Conservation (phyloP, 2,329 filamentous ascomycete species). For the Catunica adiposa region DNA sequence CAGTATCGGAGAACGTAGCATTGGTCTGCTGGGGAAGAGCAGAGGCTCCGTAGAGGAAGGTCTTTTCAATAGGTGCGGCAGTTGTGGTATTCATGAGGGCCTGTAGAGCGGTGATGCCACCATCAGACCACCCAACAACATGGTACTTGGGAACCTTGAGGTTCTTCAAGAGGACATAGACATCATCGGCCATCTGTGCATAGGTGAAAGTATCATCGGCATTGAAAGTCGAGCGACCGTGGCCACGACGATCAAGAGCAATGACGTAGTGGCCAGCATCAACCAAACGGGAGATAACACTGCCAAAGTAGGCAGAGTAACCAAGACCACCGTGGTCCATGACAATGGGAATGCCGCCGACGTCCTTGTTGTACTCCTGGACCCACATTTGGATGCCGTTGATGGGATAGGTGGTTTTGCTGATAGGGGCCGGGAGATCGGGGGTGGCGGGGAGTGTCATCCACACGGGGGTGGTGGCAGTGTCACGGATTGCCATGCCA, state of each 20-base stretch:
- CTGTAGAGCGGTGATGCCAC: conserved; percentile 24
- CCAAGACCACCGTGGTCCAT: conserved; percentile 27
- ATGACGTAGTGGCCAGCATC: conserved; percentile 23
- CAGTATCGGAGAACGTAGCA: conserved; percentile 20
- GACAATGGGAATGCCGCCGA: conserved; percentile 22
- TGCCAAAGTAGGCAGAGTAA: conserved; percentile 26
- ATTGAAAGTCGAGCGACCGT: conserved; percentile 25
- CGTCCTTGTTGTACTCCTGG: conserved; percentile 25
- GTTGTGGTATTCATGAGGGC: conserved; percentile 22
- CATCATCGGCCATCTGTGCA: conserved; percentile 24
- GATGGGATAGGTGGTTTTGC: conserved; percentile 18
- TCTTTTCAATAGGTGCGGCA: conserved; percentile 22
- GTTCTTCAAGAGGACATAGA: conserved; percentile 20
- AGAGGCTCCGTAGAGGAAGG: conserved; percentile 25
- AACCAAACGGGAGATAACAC: conserved; percentile 23
- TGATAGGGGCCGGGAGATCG: conserved; percentile 22
- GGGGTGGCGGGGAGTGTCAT: conserved; percentile 24
- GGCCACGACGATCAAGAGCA: conserved; percentile 26
- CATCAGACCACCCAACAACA: conserved; percentile 28
- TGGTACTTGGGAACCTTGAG: conserved; percentile 20
- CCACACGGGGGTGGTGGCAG: conserved; percentile 19
- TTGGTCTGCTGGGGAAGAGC: conserved; percentile 23
- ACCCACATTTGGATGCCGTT: conserved; percentile 27
- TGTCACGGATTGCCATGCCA: conserved; percentile 18
- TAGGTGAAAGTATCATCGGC: conserved; percentile 24